Conservation (phyloP, 2,329 filamentous ascomycete genomes). For the Fusarium equiseti region DNA sequence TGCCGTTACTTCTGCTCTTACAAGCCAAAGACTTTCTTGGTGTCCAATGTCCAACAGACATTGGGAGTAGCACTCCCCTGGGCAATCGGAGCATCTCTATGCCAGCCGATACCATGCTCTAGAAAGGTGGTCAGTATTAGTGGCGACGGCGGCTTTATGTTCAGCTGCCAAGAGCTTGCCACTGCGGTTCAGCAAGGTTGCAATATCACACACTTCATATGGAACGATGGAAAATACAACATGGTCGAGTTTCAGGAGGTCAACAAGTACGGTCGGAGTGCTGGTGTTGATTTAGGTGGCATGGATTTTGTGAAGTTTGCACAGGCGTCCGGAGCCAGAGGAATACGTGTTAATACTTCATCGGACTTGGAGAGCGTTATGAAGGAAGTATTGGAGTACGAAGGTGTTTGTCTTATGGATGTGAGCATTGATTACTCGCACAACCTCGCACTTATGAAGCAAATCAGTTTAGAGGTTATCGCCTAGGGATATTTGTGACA, state of each 20-base stretch:
- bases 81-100: neutral
- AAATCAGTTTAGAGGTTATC: too few species aligned
- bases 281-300: neutral
- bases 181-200: neutral
- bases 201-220: neutral
- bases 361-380: too few species aligned
- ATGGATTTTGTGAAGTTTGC: too few species aligned
- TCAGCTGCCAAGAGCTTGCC: neutral
- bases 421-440: too few species aligned
- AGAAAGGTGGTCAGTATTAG: neutral
- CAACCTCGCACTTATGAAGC: too few species aligned
- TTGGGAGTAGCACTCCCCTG: neutral
- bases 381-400: too few species aligned
- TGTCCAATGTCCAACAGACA: neutral
- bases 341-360: too few species aligned
- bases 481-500: too few species aligned
- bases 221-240: neutral
- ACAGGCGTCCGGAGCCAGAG: too few species aligned
- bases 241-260: neutral
- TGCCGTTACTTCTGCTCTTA: neutral
- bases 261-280: neutral
- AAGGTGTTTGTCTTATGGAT: too few species aligned
- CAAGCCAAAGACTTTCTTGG: neutral
- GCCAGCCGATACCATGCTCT: neutral
- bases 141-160: neutral